Percentiles rank a stretch among this genome's conserved stretches.
Evolutionary conservation across 768 basidiomycete species (phyloP).

Genomic region (Hysterangium stoloniferum): DNA sequence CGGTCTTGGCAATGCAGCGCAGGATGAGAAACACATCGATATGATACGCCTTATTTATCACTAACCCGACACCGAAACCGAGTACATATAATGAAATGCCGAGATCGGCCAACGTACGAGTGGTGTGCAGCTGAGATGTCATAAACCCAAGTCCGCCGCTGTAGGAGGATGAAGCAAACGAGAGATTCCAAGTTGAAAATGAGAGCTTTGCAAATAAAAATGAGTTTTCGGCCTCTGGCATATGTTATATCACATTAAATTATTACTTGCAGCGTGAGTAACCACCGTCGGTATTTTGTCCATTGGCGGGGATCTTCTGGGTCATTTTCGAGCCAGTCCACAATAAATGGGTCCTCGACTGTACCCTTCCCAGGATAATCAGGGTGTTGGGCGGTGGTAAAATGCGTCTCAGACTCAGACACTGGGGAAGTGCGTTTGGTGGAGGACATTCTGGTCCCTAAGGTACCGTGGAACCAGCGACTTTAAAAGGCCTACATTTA

Average conservation of each 20-base stretch:
- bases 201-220: too few species aligned
- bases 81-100: slow-evolving; percentile 58
- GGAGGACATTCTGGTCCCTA: too few species aligned
- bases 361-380: slow-evolving; percentile 41
- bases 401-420: too few species aligned
- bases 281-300: slow-evolving; percentile 39
- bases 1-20: slow-evolving; percentile 26
- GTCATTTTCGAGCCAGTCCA: slow-evolving; percentile 46
- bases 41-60: slow-evolving; percentile 2
- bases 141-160: slow-evolving; percentile 42
- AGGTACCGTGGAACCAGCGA: too few species aligned
- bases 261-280: slow-evolving; percentile 45
- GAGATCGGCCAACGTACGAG: slow-evolving; percentile 44
- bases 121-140: slow-evolving; percentile 38
- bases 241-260: too few species aligned
- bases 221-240: too few species aligned
- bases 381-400: too few species aligned
- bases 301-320: slow-evolving; percentile 53
- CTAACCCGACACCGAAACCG: slow-evolving; percentile 52
- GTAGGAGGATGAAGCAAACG: slow-evolving; percentile 53
- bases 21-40: background rate
- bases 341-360: slow-evolving; percentile 40
- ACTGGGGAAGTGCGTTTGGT: too few species aligned
- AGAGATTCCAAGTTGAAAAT: slow-evolving; percentile 46
- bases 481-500: too few species aligned